Base-by-base conservation (phyloP, 345 rosid genomes). In the Pistacia atlantica region DNA sequence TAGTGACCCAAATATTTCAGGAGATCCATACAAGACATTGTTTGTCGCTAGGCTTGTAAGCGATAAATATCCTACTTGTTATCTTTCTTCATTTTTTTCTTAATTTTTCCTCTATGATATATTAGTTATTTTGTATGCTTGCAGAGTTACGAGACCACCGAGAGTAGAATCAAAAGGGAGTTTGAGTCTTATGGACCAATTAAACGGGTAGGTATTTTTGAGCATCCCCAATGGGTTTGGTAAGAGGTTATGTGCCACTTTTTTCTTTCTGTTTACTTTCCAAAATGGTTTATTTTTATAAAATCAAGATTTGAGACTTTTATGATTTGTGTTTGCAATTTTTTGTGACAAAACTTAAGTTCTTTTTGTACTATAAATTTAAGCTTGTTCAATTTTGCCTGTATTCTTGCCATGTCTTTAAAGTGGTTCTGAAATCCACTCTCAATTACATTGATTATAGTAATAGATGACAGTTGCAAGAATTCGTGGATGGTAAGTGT, bases 111-210 rank as follows among this genome's bases (percentile, higher is more conserved):
- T 78, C 62, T 67, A 28, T 63, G 74, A 74, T 59, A 69, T 61
- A 54, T 35, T 70, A 61, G 52, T 74, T 80, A 38, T 57, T 33
- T 76, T 74, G 18, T 75, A 52, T 77, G 61, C 45, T 75, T 90
- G 90, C 92, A 97, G 97, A 97, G 87, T 83, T 97, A 97, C 65
- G 99, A 97, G 90, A 92, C 99, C 52, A 79, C 94, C 20, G 98
- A 97, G 87, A 94, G 96, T 91, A 94, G 86, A 88, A 84, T 97
- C 83, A 97, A 97, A 91, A 94, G 99, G 92, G 99, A 97, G 91
- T 91, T 97, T 87, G 99, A 97, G 81, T 89, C 99, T 46, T 97
- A 90, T 87, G 99, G 98, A 75, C 98, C 99, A 71, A 91, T 97
- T 83, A 97, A 97, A 81, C 92, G 94, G 99, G 98, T 97, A 92